Percentiles rank a stretch among this genome's conserved stretches.
Evolutionary conservation across 169 alveolate genomes (phyloP).

Genomic region (Hepatocystis sp.): DNA sequence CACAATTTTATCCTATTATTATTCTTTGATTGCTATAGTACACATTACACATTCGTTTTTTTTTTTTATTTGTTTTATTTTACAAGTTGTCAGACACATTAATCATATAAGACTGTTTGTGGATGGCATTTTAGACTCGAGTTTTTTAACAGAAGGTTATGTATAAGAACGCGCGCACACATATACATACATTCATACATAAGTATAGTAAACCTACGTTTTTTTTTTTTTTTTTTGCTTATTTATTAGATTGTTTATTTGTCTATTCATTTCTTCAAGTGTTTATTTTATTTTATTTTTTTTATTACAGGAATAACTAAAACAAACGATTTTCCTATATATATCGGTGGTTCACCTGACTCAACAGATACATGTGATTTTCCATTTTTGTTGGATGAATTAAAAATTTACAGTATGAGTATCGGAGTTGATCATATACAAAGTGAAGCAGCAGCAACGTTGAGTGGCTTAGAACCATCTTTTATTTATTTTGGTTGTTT

Average conservation of each 20-base stretch:
- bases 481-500: slow-evolving; percentile 89
- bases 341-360: slow-evolving; percentile 90
- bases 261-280: too few species aligned
- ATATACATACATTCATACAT: neutral
- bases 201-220: too few species aligned
- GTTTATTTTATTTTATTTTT: too few species aligned
- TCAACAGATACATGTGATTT: slow-evolving; percentile 85
- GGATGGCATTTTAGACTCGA: slow-evolving; percentile 58
- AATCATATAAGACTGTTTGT: slow-evolving; percentile 63
- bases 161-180: slow-evolving; percentile 1
- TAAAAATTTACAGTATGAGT: slow-evolving; percentile 84
- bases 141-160: slow-evolving; percentile 73
- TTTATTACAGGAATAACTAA: slow-evolving; percentile 77
- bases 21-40: too few species aligned
- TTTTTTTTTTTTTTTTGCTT: too few species aligned
- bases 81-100: slow-evolving; percentile 58
- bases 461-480: slow-evolving; percentile 91
- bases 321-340: slow-evolving; percentile 88
- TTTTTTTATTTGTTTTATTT: slow-evolving; percentile 9
- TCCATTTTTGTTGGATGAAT: slow-evolving; percentile 89
- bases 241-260: too few species aligned
- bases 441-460: slow-evolving; percentile 83
- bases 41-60: slow-evolving; percentile 7
- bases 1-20: too few species aligned
- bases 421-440: slow-evolving; percentile 84